Evolutionary conservation across 106 monocot genomes (phyloP), one percentile per base, ranked within the genome.

Genomic region (Amphibolis antarctica): DNA sequence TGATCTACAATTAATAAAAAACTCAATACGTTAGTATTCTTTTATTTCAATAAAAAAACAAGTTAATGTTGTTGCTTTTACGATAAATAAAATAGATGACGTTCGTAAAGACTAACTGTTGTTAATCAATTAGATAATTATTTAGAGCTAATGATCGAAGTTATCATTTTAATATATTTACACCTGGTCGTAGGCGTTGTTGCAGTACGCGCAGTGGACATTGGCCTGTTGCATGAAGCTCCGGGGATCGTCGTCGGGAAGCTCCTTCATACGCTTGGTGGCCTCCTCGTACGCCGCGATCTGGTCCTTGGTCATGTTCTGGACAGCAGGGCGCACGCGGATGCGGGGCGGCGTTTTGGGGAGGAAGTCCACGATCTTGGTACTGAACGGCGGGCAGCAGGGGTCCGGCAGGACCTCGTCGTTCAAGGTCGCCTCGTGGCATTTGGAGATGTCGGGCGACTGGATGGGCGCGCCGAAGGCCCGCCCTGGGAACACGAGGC

Each of bases 201-300:
- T 55, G 73, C 85, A 85, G 63, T 78, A 81, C 9, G 76, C 72
- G 29, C 85, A 85, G 71, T 85, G 81, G 42, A 78, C 42, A 15
- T 63, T 68, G 25, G 85, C 85, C 47, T 85, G 85, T 52, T 76
- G 85, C 5, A 0, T 12, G 60, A 81, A 85, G 68, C 43, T 81
- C 9, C 70, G 69, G 22, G 81, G 81, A 26, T 85, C 56, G 31
- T 66, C 52, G 0, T 9, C 19, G 25, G 75, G 66, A 11, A 81
- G 59, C 0, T 10, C 54, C 54, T 60, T 67, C 81, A 86, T 86
- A 0, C 58, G 22, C 47, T 20, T 23, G 0, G 69, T 30, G 0
- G 79, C 85, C 23, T 60, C 45, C 4, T 45, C 49, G 42, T 64
- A 85, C 63, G 74, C 77, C 19, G 44, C 74, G 15, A 78, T 12